Conservation (phyloP, 495 filamentous ascomycete genomes). For the Penicillium cinerascens region DNA sequence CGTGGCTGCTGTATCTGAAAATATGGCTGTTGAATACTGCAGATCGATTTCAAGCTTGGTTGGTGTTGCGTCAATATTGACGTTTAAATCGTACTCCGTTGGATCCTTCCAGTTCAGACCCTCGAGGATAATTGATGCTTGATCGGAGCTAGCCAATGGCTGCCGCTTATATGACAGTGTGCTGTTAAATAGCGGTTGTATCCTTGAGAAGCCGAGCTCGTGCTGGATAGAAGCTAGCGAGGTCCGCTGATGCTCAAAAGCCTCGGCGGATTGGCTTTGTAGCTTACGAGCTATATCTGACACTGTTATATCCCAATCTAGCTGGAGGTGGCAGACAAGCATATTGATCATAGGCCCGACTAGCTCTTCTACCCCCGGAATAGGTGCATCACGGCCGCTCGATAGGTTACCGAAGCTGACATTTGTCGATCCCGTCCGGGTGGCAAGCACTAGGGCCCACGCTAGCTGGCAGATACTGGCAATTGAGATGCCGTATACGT, state of each 20-base stretch:
- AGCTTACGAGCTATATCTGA: constrained; percentile 25
- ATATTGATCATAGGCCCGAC: constrained; percentile 41
- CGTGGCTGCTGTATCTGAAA: no score
- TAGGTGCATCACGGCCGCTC: constrained; percentile 26
- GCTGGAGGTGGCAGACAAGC: constrained; percentile 21
- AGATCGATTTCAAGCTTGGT: no score
- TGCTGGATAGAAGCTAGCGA: constrained; percentile 32
- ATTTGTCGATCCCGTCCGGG: constrained; percentile 32
- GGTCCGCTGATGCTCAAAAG: constrained; percentile 34
- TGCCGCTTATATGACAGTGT: neutral
- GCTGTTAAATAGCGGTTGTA: constrained; percentile 2
- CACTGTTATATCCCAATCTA: constrained; percentile 10
- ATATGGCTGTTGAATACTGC: no score
- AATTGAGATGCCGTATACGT: no score
- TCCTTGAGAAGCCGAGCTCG: neutral
- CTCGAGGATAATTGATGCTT: no score
- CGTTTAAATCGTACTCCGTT: no score
- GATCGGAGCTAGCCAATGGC: no score
- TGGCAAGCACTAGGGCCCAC: constrained; percentile 39
- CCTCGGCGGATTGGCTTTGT: constrained; percentile 36
- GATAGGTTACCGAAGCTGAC: constrained; percentile 38
- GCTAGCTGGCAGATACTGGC: constrained; percentile 33
- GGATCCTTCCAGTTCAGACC: no score
- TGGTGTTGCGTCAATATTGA: no score
- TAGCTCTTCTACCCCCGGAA: constrained; percentile 26